Percentiles rank a stretch among this genome's conserved stretches.
Conservation (phyloP, 257 asterid species). For the Gardenia jasminoides region DNA sequence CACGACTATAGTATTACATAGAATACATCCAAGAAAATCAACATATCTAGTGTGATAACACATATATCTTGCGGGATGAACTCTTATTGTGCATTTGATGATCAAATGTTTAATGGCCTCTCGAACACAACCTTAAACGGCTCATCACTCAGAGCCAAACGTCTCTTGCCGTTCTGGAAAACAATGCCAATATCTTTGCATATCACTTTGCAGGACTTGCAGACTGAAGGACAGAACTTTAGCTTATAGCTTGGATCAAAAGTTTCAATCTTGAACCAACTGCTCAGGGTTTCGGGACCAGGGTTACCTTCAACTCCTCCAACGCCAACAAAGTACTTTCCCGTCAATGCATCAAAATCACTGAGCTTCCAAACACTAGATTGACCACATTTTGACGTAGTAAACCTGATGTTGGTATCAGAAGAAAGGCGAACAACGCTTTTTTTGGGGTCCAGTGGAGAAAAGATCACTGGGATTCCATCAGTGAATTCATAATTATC, state of each 20-base stretch:
- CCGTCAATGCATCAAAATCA: not conserved
- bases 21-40: no score
- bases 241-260: not conserved
- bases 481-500: not conserved
- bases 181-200: conserved; percentile 6
- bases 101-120: no score
- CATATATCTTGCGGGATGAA: no score
- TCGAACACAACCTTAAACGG: not conserved
- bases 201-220: not conserved
- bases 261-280: not conserved
- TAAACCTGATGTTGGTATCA: not conserved
- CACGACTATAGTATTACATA: no score
- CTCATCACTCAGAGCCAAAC: not conserved
- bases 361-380: not conserved
- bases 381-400: not conserved
- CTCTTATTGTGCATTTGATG: no score
- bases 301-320: conserved; percentile 1
- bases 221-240: not conserved
- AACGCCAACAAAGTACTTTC: not conserved
- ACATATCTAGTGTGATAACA: no score
- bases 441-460: not conserved
- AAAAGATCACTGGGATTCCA: not conserved
- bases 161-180: conserved; percentile 6
- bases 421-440: conserved; percentile 1
- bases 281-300: not conserved